Conservation (phyloP, 805 yeast genomes). For the Wickerhamiella domercqiae region DNA sequence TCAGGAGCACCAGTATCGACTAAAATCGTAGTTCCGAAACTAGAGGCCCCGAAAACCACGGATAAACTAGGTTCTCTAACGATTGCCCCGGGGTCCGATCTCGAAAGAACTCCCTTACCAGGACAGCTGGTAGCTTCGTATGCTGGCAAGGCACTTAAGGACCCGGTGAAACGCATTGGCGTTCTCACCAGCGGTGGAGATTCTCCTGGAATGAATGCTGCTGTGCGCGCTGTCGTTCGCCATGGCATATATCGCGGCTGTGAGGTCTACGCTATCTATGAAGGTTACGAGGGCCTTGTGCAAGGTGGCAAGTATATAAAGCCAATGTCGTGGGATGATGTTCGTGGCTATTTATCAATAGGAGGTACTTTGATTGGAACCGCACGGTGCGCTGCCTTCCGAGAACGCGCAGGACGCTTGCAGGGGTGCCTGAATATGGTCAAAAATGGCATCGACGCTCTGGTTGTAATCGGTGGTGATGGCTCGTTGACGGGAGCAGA, state of each 20-base stretch:
- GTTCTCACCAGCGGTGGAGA: slow-evolving; percentile 99
- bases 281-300: slow-evolving; percentile 90
- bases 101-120: slow-evolving; percentile 11
- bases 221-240: slow-evolving; percentile 88
- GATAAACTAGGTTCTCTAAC: slow-evolving; percentile 3
- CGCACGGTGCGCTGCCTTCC: slow-evolving; percentile 78
- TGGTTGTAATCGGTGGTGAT: slow-evolving; percentile 96
- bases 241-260: slow-evolving; percentile 79
- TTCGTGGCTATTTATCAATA: slow-evolving; percentile 77
- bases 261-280: slow-evolving; percentile 80
- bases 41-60: not conserved
- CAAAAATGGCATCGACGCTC: slow-evolving; percentile 78
- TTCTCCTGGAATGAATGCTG: slow-evolving; percentile 97
- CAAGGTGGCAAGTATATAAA: slow-evolving; percentile 66
- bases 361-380: slow-evolving; percentile 98
- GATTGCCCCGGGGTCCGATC: slow-evolving; percentile 4
- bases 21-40: slow-evolving; percentile 4
- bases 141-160: slow-evolving; percentile 4
- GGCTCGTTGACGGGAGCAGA: slow-evolving; percentile 98
- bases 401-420: slow-evolving; percentile 72
- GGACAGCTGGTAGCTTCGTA: slow-evolving; percentile 7
- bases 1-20: slow-evolving; percentile 9
- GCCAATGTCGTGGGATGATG: slow-evolving; percentile 84
- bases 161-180: slow-evolving; percentile 45
- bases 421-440: slow-evolving; percentile 75